Evolutionary conservation across 306 rosid species (phyloP).

Genomic region (Canavalia ensiformis): DNA sequence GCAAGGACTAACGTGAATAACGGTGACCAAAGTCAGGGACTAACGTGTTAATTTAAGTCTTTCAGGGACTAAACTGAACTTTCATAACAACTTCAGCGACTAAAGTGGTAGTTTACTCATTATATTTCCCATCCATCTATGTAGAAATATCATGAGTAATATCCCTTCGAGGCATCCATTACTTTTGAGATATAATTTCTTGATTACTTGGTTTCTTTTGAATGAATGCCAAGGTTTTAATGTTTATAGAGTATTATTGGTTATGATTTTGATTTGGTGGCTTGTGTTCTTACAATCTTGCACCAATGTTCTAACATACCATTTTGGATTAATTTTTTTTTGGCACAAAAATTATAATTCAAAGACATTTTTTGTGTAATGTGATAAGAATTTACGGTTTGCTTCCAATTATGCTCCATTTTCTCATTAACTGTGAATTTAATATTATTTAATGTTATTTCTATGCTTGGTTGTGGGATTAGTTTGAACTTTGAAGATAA

Average conservation of each 20-base stretch:
- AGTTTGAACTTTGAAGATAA: conserved; percentile 39
- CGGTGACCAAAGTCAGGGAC: too few species aligned
- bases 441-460: conserved; percentile 3
- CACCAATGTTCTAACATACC: conserved; percentile 38
- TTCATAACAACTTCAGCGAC: too few species aligned
- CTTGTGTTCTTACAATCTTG: conserved; percentile 20
- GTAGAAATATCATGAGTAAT: too few species aligned
- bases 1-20: too few species aligned
- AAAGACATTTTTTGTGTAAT: conserved; percentile 48
- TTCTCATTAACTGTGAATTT: conserved; percentile 16
- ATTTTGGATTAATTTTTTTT: conserved; percentile 38
- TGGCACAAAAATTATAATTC: conserved; percentile 59
- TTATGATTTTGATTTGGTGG: conserved; percentile 1
- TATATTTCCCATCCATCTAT: neutral
- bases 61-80: too few species aligned
- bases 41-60: too few species aligned
- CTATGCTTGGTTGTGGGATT: conserved; percentile 23
- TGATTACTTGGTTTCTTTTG: conserved; percentile 15
- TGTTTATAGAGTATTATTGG: conserved; percentile 11
- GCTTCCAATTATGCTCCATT: conserved; percentile 36
- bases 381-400: conserved; percentile 67
- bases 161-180: conserved; percentile 25
- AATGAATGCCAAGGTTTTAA: conserved; percentile 14
- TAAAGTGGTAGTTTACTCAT: too few species aligned
- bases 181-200: conserved; percentile 1